Evolutionary conservation across 352 stramenopile species (phyloP), one percentile per base, ranked within the genome.

Genomic region (Globisporangium acanthophoron): DNA sequence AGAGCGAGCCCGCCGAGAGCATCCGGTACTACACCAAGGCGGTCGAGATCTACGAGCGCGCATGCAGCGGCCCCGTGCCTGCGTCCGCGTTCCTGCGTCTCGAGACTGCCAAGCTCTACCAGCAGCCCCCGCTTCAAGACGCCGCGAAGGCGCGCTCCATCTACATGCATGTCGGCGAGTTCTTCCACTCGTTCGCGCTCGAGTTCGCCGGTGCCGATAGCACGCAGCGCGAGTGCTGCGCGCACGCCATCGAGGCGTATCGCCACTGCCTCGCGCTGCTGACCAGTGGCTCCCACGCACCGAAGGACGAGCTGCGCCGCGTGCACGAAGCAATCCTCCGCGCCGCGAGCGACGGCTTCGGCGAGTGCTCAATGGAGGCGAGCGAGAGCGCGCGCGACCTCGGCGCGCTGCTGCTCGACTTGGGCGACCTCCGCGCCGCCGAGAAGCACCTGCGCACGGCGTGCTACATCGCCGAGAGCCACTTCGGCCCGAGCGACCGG

Each of bases 281-380:
- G 13, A 15, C 13, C 59, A 49, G 16, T 3, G 27, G 63, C 29
- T 35, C 60, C 35, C 39, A 62, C 46, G 35, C 35, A 0, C 55
- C 58, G 0, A 64, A 74, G 18, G 66, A 79, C 1, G 66, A 87
- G 8, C 67, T 80, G 15, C 64, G 72, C 31, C 61, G 61, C 31
- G 69, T 87, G n/a, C 57, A 80, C 0, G 33, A 59, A 11, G 73
- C 78, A 56, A 76, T 88, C 55, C 54, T 84, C 31, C 50, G 63
- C 20, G 66, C 73, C 1, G 71, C 72, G 6, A 62, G 76, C 0
- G 69, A 78, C 16, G 81, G 81, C 3, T 89, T 76, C 45, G 78
- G 81, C 9, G 77, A 89, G 50, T 89, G 84, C 47, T 83, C 77
- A 47, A 47, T 88, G 1, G 77, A 91, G 31, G 68, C 77, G 7